A percentile compares a stretch with the other conserved stretches of the same genome.
Evolutionary conservation across 345 rosid species (phyloP).

Genomic region (Populus ilicifolia): DNA sequence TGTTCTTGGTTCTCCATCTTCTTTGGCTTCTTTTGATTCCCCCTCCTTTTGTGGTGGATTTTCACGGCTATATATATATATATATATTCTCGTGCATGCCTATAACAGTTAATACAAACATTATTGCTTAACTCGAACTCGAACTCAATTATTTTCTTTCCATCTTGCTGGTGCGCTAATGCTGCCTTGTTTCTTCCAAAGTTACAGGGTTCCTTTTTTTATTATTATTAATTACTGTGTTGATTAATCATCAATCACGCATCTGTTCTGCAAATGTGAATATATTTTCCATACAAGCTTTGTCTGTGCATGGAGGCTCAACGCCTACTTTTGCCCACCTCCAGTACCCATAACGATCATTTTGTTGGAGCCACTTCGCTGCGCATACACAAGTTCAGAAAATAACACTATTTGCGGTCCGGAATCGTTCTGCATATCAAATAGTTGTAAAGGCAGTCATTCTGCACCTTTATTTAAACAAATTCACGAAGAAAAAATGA

Average conservation of each 20-base stretch:
- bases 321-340: too few relatives aligned
- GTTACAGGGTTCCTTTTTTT: background rate
- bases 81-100: background rate
- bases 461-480: background rate
- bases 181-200: background rate
- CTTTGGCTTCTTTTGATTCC: constrained; percentile 18
- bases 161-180: background rate
- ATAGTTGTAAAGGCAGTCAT: background rate
- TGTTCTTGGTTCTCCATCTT: constrained; percentile 20
- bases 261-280: background rate
- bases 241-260: background rate
- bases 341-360: too few relatives aligned
- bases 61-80: background rate
- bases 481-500: background rate
- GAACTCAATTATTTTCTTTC: background rate
- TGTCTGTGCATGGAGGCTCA: too few relatives aligned
- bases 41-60: background rate
- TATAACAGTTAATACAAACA: background rate
- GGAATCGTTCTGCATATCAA: background rate
- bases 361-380: background rate
- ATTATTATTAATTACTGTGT: background rate
- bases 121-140: background rate
- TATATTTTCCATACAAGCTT: too few relatives aligned
- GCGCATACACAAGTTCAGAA: background rate
- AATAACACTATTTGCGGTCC: too few relatives aligned